Evolutionary conservation across 2,329 filamentous ascomycete genomes (phyloP).

Genomic region (Didymellaceae sp.): DNA sequence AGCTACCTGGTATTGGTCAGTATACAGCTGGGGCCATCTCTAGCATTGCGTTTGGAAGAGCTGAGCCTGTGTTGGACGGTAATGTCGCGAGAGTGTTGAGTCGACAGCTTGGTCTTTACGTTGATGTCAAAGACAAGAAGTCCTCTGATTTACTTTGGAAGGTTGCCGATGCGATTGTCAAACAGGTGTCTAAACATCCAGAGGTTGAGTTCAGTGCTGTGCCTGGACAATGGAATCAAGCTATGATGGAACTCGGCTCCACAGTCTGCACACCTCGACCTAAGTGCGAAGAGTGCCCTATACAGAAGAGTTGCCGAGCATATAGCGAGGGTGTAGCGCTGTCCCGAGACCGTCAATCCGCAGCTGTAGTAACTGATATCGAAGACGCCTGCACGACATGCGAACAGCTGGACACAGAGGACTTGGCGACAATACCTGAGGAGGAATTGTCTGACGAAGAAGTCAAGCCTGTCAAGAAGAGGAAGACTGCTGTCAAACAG

Average conservation of each 20-base stretch:
- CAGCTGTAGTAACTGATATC: constrained; percentile 29
- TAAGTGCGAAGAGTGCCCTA: constrained; percentile 55
- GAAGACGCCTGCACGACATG: constrained; percentile 43
- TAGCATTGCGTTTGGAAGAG: constrained; percentile 66
- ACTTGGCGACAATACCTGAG: constrained; percentile 31
- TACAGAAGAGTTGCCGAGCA: constrained; percentile 42
- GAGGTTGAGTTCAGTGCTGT: constrained; percentile 53
- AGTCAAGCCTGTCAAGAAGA: constrained; percentile 33
- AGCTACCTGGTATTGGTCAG: constrained; percentile 65
- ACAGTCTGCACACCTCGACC: constrained; percentile 68
- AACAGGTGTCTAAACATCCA: constrained; percentile 52
- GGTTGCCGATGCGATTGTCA: constrained; percentile 63
- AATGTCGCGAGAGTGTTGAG: constrained; percentile 68
- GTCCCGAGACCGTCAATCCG: constrained; percentile 20
- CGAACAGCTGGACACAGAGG: constrained; percentile 39
- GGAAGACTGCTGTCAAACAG: constrained; percentile 22
- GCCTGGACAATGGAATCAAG: constrained; percentile 69
- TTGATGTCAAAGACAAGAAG: constrained; percentile 64
- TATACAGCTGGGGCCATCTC: constrained; percentile 70
- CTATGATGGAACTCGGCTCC: constrained; percentile 70
- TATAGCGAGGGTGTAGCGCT: constrained; percentile 41
- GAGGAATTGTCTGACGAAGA: constrained; percentile 22
- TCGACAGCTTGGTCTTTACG: constrained; percentile 64
- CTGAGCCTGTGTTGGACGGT: constrained; percentile 68
- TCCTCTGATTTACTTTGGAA: constrained; percentile 63